Evolutionary conservation across 108 stramenopile species (phyloP).

Genomic region (Nannochloropsis gaditana): DNA sequence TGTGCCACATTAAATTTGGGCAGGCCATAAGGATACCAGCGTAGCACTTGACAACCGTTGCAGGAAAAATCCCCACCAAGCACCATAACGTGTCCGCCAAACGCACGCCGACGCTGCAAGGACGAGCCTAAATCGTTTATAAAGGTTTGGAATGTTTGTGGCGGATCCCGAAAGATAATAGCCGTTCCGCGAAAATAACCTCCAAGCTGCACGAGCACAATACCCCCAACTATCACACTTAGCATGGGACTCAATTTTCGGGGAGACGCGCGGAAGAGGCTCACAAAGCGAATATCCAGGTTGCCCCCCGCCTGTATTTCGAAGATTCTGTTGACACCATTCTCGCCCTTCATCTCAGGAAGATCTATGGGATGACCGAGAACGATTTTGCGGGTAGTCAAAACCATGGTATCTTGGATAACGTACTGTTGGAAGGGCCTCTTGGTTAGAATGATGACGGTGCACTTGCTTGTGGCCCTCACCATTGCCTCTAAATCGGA

Average conservation of each 20-base stretch:
- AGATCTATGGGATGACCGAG: background rate
- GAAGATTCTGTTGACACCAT: background rate
- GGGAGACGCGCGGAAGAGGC: background rate
- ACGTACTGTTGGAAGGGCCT: background rate
- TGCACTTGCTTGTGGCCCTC: background rate
- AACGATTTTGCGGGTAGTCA: background rate
- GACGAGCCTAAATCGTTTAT: background rate
- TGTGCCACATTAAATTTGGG: background rate
- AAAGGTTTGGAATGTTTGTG: background rate
- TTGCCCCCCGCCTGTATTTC: background rate
- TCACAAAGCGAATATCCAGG: background rate
- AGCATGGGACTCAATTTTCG: no score
- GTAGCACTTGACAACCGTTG: background rate
- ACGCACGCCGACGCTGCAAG: background rate
- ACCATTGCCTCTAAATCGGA: background rate
- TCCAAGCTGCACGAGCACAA: background rate
- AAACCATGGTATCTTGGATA: background rate
- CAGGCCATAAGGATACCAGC: background rate
- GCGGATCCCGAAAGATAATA: background rate
- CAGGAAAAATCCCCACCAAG: background rate
- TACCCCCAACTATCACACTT: background rate
- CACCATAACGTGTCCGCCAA: background rate
- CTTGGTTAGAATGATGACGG: background rate
- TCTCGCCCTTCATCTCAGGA: background rate
- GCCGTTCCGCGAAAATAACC: background rate